Evolutionary conservation across 106 monocot genomes (phyloP), one percentile per base, ranked within the genome.

Genomic region (Vanilla planifolia): DNA sequence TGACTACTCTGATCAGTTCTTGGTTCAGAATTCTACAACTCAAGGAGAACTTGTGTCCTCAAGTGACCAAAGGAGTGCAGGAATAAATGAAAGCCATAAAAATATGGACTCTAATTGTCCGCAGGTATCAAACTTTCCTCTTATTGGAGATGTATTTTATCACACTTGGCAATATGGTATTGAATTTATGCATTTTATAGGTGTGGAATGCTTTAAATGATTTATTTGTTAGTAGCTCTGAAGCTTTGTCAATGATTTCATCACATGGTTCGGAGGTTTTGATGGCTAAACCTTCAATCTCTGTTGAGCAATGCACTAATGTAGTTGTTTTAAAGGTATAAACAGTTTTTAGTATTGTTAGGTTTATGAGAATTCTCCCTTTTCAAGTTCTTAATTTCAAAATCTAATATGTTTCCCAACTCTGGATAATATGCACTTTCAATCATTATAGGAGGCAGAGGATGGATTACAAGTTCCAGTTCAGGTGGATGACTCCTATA

Each of bases 21-120:
- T 65, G 3, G 50, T 56, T 33, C 73, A 77, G 59, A 64, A 36
- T 45, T 23, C 68, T 43, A 3, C 29, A 34, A 24, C 71, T 55
- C 56, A 60, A 67, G 64, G 48, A 59, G 48, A 35, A 20, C 42
- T 63, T 61, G 21, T 68, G 30, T 35, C 33, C 19, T 56, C 55
- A 33, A 61, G 14, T 72, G 35, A 60, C 65, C 78, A 76, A 55
- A 73, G 78, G 72, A 28, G 60, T 59, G 6, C 48, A 58, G 65
- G 20, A 40, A 6, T 44, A 10, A 51, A 36, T 72, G 51, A 64
- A 62, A 50, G 68, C 9, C 55, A 64, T 25, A 37, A 33, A 43
- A 10, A 55, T 43, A 8, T 69, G 8, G 60, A 59, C 16, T 52
- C 60, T 43, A 71, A 41, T 17, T 61, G 25, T 42, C 36, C 63